Percentiles rank a stretch among this genome's conserved stretches.
Evolutionary conservation across 208 protist genomes (phyloP).

Genomic region (Trypanosoma scelopori): DNA sequence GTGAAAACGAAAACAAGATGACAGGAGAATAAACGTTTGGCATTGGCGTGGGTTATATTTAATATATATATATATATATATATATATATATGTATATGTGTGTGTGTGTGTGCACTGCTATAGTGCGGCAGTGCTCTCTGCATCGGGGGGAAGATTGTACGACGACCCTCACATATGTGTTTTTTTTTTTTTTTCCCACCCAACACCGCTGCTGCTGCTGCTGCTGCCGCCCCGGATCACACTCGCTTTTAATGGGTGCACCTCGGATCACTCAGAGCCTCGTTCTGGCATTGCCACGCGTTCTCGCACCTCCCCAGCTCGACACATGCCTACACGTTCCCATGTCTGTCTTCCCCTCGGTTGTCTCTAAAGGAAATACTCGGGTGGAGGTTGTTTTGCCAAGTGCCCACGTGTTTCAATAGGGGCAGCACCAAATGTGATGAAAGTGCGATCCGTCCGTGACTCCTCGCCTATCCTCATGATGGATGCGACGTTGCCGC

Average conservation of each 20-base stretch:
- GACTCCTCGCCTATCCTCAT: slow-evolving; percentile 90
- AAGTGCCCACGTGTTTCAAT: slow-evolving; percentile 76
- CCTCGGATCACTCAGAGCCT: too few species aligned
- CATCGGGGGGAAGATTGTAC: too few species aligned
- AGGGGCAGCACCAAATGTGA: slow-evolving; percentile 79
- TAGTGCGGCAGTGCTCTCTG: too few species aligned
- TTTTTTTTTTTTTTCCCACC: too few species aligned
- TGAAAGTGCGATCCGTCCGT: slow-evolving; percentile 60
- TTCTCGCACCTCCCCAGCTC: background rate
- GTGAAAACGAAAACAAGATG: background rate
- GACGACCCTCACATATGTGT: too few species aligned
- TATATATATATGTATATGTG: slow-evolving; percentile 7
- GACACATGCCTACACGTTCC: background rate
- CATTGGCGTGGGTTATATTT: background rate
- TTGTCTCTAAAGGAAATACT: slow-evolving; percentile 79
- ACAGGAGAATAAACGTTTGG: background rate
- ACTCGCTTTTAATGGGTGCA: too few species aligned
- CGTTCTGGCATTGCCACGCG: too few species aligned
- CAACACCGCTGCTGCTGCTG: too few species aligned
- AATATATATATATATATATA: background rate
- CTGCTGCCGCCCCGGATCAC: too few species aligned
- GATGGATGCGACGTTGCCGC: slow-evolving; percentile 95
- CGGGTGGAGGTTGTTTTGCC: slow-evolving; percentile 83
- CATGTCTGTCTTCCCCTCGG: background rate
- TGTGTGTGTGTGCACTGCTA: background rate